phyloP scores from a whole-genome alignment of 345 rosid genomes.

The Citrus unshiu region DNA sequence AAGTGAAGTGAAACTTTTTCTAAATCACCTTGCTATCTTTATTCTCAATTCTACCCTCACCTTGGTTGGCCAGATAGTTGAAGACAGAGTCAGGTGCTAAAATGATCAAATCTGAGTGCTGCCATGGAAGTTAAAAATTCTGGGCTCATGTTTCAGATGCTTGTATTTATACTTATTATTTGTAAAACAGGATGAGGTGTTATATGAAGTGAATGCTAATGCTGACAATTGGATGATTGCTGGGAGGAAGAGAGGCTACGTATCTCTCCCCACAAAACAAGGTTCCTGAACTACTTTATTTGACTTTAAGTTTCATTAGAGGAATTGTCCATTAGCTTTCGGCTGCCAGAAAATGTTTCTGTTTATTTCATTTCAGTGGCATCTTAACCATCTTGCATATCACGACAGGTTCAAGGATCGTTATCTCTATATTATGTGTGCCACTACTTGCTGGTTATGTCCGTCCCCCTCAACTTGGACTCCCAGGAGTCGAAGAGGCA shows the following conservation, averaged over 20 bases:
- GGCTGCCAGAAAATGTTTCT: neutral
- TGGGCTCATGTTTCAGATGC: neutral
- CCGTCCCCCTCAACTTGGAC: conserved; percentile 72
- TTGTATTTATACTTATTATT: neutral
- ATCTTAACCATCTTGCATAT: neutral
- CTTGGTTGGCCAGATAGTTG: neutral
- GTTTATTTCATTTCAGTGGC: neutral
- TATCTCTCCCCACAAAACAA: conserved; percentile 64
- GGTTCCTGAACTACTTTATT: conserved; percentile 35
- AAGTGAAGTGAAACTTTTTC: neutral
- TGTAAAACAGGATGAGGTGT: conserved; percentile 63
- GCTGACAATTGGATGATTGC: conserved; percentile 94
- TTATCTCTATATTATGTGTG: conserved; percentile 71
- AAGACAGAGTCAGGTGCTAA: neutral
- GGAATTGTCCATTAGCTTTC: neutral
- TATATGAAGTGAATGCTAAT: conserved; percentile 79
- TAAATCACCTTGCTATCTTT: neutral
- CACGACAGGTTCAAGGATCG: conserved; percentile 64
- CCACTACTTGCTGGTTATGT: conserved; percentile 89
- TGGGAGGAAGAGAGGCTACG: conserved; percentile 90
- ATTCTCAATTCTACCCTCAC: neutral
- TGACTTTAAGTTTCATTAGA: neutral
- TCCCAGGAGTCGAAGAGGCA: conserved; percentile 62
- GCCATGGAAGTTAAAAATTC: neutral
- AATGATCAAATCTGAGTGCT: neutral